These are phyloP conservation scores for Fragilaria radians DNA, from an alignment of 108 stramenopile genomes.

Conservation along the genomic window DNA sequence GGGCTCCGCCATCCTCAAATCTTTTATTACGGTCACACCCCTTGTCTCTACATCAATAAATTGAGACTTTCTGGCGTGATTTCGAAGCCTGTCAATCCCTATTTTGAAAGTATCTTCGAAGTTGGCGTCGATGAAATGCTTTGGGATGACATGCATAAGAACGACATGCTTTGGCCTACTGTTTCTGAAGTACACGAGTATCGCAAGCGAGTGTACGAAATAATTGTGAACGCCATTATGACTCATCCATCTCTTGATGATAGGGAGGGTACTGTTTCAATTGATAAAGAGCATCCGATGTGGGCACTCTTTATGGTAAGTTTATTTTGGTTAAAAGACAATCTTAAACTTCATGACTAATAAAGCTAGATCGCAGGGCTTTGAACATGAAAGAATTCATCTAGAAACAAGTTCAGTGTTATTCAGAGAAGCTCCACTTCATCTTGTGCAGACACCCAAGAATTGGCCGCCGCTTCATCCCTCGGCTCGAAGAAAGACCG, in stretches of 20 bases:
- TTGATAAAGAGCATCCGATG: slow-evolving; percentile 73
- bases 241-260: slow-evolving; percentile 67
- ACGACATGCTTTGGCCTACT: slow-evolving; percentile 89
- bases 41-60: slow-evolving; percentile 90
- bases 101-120: slow-evolving; percentile 91
- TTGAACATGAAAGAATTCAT: slow-evolving; percentile 96
- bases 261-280: slow-evolving; percentile 33
- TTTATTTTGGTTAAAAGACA: neutral
- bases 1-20: slow-evolving; percentile 85
- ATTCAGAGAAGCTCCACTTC: slow-evolving; percentile 83
- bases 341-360: neutral
- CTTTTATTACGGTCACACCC: slow-evolving; percentile 94
- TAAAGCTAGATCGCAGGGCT: slow-evolving; percentile 22
- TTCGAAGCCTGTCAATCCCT: slow-evolving; percentile 58
- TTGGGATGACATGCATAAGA: slow-evolving; percentile 92
- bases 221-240: slow-evolving; percentile 68
- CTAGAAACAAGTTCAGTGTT: slow-evolving; percentile 92
- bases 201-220: slow-evolving; percentile 67
- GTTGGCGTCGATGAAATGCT: slow-evolving; percentile 96
- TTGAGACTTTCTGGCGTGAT: slow-evolving; percentile 81
- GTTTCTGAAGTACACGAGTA: slow-evolving; percentile 84
- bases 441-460: slow-evolving; percentile 69
- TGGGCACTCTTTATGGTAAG: slow-evolving; percentile 80
- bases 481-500: slow-evolving; percentile 31
- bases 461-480: slow-evolving; percentile 79